These are phyloP conservation scores for Monilinia polystroma DNA, from an alignment of 2,329 filamentous ascomycete genomes.

Conservation along the genomic window DNA sequence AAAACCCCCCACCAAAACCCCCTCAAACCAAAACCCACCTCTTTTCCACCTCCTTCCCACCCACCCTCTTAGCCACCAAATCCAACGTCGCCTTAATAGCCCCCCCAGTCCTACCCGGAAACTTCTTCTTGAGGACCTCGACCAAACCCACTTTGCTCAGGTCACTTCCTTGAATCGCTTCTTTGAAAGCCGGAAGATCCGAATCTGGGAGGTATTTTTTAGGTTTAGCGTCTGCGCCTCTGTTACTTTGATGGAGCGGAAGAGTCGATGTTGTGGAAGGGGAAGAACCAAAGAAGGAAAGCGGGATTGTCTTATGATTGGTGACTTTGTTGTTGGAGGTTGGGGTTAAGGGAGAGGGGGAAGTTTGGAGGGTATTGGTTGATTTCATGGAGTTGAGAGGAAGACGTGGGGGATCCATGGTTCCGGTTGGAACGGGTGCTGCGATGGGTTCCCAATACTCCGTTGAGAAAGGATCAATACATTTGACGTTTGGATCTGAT, in stretches of 20 bases:
- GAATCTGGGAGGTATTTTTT: slow-evolving; percentile 35
- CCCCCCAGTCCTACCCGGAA: slow-evolving; percentile 67
- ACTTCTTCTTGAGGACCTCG: slow-evolving; percentile 72
- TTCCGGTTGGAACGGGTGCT: slow-evolving; percentile 10
- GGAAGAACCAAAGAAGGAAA: background rate
- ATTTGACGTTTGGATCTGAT: slow-evolving; percentile 42
- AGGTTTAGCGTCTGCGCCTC: slow-evolving; percentile 25
- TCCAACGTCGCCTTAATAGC: slow-evolving; percentile 71
- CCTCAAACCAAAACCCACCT: slow-evolving; percentile 31
- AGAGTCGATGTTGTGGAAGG: background rate
- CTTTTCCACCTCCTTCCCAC: slow-evolving; percentile 47
- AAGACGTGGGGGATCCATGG: slow-evolving; percentile 42
- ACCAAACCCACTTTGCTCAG: slow-evolving; percentile 72
- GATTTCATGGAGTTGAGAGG: slow-evolving; percentile 39
- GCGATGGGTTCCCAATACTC: slow-evolving; percentile 64
- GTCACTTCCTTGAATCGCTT: slow-evolving; percentile 66
- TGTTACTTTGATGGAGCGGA: background rate
- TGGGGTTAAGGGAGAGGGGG: background rate
- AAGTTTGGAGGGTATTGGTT: slow-evolving; percentile 27
- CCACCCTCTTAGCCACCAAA: slow-evolving; percentile 61
- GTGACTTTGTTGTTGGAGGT: slow-evolving; percentile 10
- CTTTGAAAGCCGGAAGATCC: slow-evolving; percentile 55
- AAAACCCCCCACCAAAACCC: background rate
- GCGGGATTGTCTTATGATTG: background rate
- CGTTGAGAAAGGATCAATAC: slow-evolving; percentile 83